phyloP scores from a whole-genome alignment of 805 yeast species.

The Brettanomyces sp. region DNA sequence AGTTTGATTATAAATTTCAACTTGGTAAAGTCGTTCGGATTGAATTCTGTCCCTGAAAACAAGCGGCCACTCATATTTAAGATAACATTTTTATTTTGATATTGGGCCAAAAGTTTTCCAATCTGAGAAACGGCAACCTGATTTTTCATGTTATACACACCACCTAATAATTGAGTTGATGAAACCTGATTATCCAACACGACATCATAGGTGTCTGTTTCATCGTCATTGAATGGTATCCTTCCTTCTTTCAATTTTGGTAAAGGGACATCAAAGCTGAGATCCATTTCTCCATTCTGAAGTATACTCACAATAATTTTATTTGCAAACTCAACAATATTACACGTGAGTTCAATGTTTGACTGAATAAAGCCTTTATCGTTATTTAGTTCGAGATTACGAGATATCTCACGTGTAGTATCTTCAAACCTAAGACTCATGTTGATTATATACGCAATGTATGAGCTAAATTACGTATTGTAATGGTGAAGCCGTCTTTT shows the following conservation, averaged over 20 bases:
- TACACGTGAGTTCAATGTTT: slow-evolving; percentile 11
- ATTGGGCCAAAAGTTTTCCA: slow-evolving; percentile 30
- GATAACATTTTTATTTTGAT: slow-evolving; percentile 30
- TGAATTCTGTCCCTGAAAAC: slow-evolving; percentile 18
- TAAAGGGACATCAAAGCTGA: slow-evolving; percentile 35
- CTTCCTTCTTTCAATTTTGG: slow-evolving; percentile 10
- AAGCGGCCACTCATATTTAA: slow-evolving; percentile 38
- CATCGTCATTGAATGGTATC: slow-evolving; percentile 11
- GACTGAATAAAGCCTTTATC: neutral
- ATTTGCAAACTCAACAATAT: slow-evolving; percentile 26
- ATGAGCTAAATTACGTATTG: no score
- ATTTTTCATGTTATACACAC: slow-evolving; percentile 35
- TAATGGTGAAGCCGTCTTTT: no score
- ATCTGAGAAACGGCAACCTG: slow-evolving; percentile 39
- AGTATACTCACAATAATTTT: slow-evolving; percentile 31
- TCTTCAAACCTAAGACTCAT: no score
- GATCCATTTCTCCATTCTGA: slow-evolving; percentile 37
- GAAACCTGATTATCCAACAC: slow-evolving; percentile 8
- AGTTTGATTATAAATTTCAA: neutral
- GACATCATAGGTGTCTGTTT: slow-evolving; percentile 21
- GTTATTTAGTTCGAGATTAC: neutral
- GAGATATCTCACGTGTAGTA: neutral
- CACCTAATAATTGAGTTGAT: slow-evolving; percentile 33
- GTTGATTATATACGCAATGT: no score
- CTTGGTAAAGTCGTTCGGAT: neutral